Conservation (phyloP, 2,329 filamentous ascomycete species). For the Graphiopsis chlorocephala region DNA sequence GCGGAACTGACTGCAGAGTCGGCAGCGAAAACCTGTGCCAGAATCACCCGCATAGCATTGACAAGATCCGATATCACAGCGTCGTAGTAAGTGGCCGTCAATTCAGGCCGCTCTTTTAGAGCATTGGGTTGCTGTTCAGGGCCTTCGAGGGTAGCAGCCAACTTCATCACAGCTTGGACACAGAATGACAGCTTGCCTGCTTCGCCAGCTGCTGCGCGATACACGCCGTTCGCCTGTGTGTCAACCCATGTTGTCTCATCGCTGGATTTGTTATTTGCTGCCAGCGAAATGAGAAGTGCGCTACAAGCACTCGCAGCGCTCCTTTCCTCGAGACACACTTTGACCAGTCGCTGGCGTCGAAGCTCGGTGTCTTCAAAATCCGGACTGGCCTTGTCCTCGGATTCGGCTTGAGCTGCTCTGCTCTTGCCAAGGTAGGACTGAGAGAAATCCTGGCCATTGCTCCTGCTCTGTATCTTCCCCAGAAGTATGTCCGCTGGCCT, state of each 20-base stretch:
- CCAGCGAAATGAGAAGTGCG: constrained; percentile 12
- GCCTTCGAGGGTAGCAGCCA: neutral
- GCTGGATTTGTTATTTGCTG: neutral
- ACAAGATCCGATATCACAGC: constrained; percentile 67
- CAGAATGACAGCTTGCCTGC: neutral
- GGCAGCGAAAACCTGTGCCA: constrained; percentile 45
- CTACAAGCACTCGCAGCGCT: constrained; percentile 21
- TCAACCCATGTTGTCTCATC: neutral
- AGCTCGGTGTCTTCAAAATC: constrained; percentile 18
- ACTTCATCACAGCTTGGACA: neutral
- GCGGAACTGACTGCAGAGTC: constrained; percentile 32
- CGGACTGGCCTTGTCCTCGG: constrained; percentile 19
- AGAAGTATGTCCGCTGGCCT: constrained; percentile 71
- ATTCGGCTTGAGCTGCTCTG: neutral
- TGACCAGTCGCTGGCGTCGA: constrained; percentile 20
- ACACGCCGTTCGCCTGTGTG: neutral
- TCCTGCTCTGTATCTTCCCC: constrained; percentile 34
- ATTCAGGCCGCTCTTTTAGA: constrained; percentile 22
- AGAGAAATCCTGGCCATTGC: neutral
- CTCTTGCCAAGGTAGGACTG: constrained; percentile 12
- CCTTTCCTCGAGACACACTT: constrained; percentile 29
- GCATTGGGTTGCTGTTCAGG: constrained; percentile 11
- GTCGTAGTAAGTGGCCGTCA: constrained; percentile 57
- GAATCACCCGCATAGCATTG: constrained; percentile 56
- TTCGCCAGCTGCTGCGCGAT: neutral